Conservation (phyloP, 1,284 basidiomycete genomes). For the Bjerkandera adusta region DNA sequence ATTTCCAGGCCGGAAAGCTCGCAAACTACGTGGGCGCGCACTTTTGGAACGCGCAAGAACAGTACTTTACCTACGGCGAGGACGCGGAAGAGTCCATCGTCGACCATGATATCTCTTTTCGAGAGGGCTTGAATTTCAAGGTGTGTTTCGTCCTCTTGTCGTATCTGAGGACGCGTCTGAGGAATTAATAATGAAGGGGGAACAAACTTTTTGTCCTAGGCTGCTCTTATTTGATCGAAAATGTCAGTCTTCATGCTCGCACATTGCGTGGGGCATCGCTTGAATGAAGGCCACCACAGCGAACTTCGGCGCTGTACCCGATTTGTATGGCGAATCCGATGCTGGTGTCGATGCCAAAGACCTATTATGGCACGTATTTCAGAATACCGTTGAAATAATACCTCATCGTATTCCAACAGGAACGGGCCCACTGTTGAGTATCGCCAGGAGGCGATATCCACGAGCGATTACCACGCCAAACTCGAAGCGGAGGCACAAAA, state of each 20-base stretch:
- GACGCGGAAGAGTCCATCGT: slow-evolving; percentile 44
- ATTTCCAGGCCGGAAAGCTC: slow-evolving; percentile 67
- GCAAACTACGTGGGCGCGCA: slow-evolving; percentile 73
- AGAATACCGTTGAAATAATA: slow-evolving; percentile 2
- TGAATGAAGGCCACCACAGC: slow-evolving; percentile 34
- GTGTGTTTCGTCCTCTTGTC: slow-evolving; percentile 22
- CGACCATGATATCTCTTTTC: slow-evolving; percentile 60
- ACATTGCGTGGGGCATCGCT: neutral
- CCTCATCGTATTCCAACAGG: slow-evolving; percentile 37
- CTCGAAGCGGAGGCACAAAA: slow-evolving; percentile 35
- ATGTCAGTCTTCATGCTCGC: slow-evolving; percentile 37
- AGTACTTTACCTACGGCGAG: slow-evolving; percentile 53
- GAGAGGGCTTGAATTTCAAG: slow-evolving; percentile 50
- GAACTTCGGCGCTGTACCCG: slow-evolving; percentile 61
- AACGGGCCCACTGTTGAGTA: slow-evolving; percentile 47
- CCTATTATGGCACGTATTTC: slow-evolving; percentile 30
- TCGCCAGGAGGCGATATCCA: slow-evolving; percentile 49
- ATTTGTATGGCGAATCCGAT: slow-evolving; percentile 34
- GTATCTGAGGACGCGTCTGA: slow-evolving; percentile 7
- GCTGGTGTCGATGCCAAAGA: slow-evolving; percentile 23
- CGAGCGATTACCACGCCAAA: slow-evolving; percentile 53
- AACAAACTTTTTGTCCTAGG: slow-evolving; percentile 58
- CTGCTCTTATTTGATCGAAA: slow-evolving; percentile 65
- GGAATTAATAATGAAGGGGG: slow-evolving; percentile 41
- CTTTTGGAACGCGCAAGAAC: slow-evolving; percentile 79